phyloP scores from a whole-genome alignment of 768 basidiomycete genomes.

The Psilocybe cyanescens region DNA sequence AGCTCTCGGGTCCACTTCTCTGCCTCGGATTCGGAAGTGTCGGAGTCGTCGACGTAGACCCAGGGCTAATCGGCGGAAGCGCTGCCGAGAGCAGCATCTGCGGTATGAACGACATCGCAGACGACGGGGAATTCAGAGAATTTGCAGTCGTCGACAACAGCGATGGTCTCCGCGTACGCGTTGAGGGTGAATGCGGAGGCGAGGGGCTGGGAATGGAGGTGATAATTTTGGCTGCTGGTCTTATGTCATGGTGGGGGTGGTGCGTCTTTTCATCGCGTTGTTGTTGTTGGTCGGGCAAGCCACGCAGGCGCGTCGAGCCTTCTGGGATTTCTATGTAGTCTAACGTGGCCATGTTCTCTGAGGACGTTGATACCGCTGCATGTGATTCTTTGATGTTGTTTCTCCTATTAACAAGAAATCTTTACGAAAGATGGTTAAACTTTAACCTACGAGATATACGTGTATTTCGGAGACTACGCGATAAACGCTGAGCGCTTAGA shows the following conservation, averaged over 20 bases:
- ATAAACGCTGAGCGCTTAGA: no score
- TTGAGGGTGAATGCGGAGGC: constrained; percentile 33
- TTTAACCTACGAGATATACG: no score
- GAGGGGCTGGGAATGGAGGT: constrained; percentile 48
- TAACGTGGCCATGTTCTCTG: constrained; percentile 44
- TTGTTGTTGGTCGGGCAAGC: neutral
- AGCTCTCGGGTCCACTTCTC: constrained; percentile 5
- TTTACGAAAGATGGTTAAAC: no score
- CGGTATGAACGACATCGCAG: constrained; percentile 33
- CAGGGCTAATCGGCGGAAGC: constrained; percentile 21
- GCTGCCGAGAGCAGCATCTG: constrained; percentile 40
- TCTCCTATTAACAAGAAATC: no score
- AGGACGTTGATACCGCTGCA: neutral
- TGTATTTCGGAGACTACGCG: no score
- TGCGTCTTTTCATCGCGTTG: constrained; percentile 3
- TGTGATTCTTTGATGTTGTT: neutral
- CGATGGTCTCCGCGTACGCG: constrained; percentile 23
- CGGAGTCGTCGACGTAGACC: constrained; percentile 5
- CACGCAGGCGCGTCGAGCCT: constrained; percentile 42
- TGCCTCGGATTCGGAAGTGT: constrained; percentile 16
- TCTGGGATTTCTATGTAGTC: constrained; percentile 51
- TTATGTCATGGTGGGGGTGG: constrained; percentile 26
- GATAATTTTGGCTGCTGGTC: constrained; percentile 42
- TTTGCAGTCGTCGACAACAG: constrained; percentile 24
- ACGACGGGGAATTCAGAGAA: constrained; percentile 31